phyloP scores from a whole-genome alignment of 768 basidiomycete genomes.

The Phaeotremella fagi region DNA sequence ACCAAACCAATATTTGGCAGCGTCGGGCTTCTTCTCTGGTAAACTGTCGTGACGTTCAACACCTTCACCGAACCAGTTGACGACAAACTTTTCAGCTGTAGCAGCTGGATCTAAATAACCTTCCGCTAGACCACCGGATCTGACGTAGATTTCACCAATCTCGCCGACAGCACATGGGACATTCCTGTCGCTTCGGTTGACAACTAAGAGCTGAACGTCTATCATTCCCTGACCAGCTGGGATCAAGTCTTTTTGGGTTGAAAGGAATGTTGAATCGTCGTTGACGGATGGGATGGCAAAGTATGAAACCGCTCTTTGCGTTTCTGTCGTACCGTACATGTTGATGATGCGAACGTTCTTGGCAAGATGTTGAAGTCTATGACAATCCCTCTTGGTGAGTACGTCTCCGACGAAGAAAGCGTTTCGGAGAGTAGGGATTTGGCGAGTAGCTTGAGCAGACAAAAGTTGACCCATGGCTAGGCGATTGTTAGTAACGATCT shows the following conservation, averaged over 20 bases:
- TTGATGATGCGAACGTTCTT: conserved; percentile 91
- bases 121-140: conserved; percentile 90
- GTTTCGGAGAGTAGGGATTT: conserved; percentile 77
- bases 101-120: conserved; percentile 83
- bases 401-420: conserved; percentile 99
- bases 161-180: conserved; percentile 90
- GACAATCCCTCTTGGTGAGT: conserved; percentile 94
- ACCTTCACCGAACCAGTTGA: conserved; percentile 77
- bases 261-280: conserved; percentile 80
- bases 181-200: conserved; percentile 79
- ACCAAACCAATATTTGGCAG: conserved; percentile 84
- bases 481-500: background rate
- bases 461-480: conserved; percentile 94
- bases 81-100: conserved; percentile 84
- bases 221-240: conserved; percentile 97
- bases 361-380: conserved; percentile 86
- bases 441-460: conserved; percentile 73
- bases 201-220: conserved; percentile 93
- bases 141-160: conserved; percentile 96
- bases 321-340: conserved; percentile 99
- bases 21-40: conserved; percentile 51
- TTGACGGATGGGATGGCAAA: conserved; percentile 82
- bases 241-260: conserved; percentile 94
- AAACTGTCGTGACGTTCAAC: conserved; percentile 66
- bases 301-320: conserved; percentile 97